These are phyloP conservation scores for Erysimum cheiranthoides DNA, from an alignment of 345 rosid genomes.

Conservation along the genomic window DNA sequence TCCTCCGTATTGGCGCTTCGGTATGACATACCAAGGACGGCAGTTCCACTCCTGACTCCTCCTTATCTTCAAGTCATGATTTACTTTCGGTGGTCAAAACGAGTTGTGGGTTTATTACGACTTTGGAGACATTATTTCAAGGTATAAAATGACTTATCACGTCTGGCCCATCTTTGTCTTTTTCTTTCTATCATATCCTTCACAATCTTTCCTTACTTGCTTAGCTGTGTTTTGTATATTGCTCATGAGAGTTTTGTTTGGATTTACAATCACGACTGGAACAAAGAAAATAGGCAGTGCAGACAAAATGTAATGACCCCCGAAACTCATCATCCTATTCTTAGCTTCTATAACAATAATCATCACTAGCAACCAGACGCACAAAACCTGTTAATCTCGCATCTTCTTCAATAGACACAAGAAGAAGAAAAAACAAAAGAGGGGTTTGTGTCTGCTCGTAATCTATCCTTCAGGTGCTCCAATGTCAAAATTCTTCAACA, in stretches of 20 bases:
- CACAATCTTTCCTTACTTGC: conserved; percentile 4
- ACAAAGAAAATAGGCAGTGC: not conserved
- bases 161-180: not conserved
- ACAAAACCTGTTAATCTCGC: conserved; percentile 26
- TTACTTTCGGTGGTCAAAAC: conserved; percentile 36
- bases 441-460: conserved; percentile 31
- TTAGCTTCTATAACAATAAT: conserved; percentile 30
- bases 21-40: conserved; percentile 85
- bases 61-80: conserved; percentile 6
- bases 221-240: not conserved
- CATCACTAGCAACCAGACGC: conserved; percentile 15
- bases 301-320: conserved; percentile 7
- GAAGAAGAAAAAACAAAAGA: not conserved
- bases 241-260: conserved; percentile 26
- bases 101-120: conserved; percentile 10
- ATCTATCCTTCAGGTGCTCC: conserved; percentile 25
- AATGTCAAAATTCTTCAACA: conserved; percentile 31
- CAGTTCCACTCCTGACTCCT: conserved; percentile 57
- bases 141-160: conserved; percentile 1
- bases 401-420: conserved; percentile 10
- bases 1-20: conserved; percentile 78
- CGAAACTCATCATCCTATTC: conserved; percentile 8
- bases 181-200: not conserved
- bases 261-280: conserved; percentile 14
- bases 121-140: conserved; percentile 13